Percentiles rank a stretch among this genome's conserved stretches.
phyloP scores from a whole-genome alignment of 768 basidiomycete genomes.

The Phylloporus scabripes region DNA sequence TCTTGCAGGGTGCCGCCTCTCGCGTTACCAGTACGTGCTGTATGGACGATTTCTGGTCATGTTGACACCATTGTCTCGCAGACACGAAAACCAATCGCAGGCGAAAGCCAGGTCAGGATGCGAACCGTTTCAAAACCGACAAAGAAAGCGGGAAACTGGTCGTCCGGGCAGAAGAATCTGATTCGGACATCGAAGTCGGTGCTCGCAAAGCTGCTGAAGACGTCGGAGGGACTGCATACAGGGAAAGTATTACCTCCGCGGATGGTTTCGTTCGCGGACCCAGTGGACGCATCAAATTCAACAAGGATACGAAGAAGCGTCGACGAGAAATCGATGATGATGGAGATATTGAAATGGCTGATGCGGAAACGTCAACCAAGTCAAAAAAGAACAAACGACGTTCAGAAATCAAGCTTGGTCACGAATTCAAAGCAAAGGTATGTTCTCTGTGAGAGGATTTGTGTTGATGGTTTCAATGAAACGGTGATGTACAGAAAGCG shows the following conservation, averaged over 20 bases:
- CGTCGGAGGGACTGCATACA: conserved; percentile 72
- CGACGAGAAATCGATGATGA: conserved; percentile 61
- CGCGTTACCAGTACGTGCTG: conserved; percentile 59
- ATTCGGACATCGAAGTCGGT: conserved; percentile 40
- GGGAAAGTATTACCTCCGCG: conserved; percentile 72
- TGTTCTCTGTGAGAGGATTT: conserved; percentile 19
- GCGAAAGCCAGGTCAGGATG: conserved; percentile 82
- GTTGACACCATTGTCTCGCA: conserved; percentile 20
- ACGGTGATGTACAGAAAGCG: conserved; percentile 58
- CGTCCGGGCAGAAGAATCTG: conserved; percentile 54
- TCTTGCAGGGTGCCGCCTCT: conserved; percentile 74
- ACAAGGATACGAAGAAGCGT: conserved; percentile 95
- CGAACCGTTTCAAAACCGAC: conserved; percentile 81
- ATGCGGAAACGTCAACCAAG: conserved; percentile 44
- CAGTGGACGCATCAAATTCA: conserved; percentile 86
- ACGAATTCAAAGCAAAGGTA: conserved; percentile 96
- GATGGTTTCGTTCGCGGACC: conserved; percentile 88
- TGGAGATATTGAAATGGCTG: conserved; percentile 72
- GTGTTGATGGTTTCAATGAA: conserved; percentile 4
- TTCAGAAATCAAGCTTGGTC: conserved; percentile 61
- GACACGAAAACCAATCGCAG: conserved; percentile 45
- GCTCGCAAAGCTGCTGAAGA: conserved; percentile 44
- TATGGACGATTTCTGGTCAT: background rate
- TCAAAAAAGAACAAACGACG: conserved; percentile 46
- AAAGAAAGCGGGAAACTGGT: conserved; percentile 77